phyloP scores from a whole-genome alignment of 1,284 basidiomycete species.

The Lignosus rhinocerotis region DNA sequence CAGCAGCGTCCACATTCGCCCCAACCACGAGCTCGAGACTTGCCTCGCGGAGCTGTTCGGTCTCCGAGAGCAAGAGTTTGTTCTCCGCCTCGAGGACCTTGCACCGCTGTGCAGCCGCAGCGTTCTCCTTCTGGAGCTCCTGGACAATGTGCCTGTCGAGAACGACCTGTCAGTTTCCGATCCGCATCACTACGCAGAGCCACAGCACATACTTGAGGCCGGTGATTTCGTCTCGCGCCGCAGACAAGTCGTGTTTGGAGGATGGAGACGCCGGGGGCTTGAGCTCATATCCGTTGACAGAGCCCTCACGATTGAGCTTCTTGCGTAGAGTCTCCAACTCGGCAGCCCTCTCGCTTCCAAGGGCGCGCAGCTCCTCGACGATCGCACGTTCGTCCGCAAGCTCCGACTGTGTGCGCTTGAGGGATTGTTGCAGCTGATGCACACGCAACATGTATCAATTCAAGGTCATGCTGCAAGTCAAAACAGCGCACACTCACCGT shows the following conservation, averaged over 20 bases:
- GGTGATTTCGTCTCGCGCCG: conserved; percentile 63
- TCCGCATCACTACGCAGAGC: not conserved
- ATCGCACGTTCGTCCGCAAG: conserved; percentile 38
- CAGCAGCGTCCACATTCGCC: not conserved
- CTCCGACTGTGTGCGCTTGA: conserved; percentile 36
- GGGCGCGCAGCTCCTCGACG: conserved; percentile 40
- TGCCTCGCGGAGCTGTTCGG: conserved; percentile 76
- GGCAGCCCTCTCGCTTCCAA: conserved; percentile 45
- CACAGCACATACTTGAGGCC: conserved; percentile 65
- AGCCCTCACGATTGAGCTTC: conserved; percentile 55
- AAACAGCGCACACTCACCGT: conserved; percentile 34
- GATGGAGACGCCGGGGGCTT: conserved; percentile 38
- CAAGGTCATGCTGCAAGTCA: too few species aligned
- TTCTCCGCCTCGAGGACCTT: conserved; percentile 80
- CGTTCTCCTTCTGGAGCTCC: conserved; percentile 83
- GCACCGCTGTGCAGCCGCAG: conserved; percentile 60
- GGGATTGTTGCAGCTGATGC: conserved; percentile 33
- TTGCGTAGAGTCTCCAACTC: conserved; percentile 62
- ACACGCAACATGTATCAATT: not conserved
- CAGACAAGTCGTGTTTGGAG: conserved; percentile 53
- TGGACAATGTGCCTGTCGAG: conserved; percentile 77
- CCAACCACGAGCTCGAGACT: conserved; percentile 6
- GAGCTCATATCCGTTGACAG: conserved; percentile 40
- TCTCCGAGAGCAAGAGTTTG: conserved; percentile 69
- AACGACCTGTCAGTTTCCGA: not conserved